Evolutionary conservation across 2,329 filamentous ascomycete genomes (phyloP).

Genomic region (Calonectria pteridis): DNA sequence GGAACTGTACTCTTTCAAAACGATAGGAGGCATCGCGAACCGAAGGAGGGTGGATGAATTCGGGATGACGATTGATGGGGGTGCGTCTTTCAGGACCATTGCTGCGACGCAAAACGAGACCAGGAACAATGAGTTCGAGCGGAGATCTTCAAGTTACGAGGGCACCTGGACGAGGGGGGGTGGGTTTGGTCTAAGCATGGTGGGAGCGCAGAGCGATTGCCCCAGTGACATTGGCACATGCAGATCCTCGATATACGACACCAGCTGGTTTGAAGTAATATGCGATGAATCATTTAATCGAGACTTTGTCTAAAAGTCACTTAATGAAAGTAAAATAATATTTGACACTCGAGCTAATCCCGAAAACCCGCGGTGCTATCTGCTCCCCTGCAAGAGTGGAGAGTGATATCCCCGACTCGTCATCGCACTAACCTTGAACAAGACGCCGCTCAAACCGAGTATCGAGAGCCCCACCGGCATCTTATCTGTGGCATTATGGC

Average conservation of each 20-base stretch:
- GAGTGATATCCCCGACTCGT: neutral
- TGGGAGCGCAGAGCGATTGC: neutral
- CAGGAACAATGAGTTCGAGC: no score
- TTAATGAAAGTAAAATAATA: neutral
- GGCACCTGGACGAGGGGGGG: neutral
- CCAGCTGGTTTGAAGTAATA: neutral
- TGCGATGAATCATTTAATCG: slow-evolving; percentile 1
- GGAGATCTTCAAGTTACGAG: neutral
- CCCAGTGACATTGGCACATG: neutral
- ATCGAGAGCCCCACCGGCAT: neutral
- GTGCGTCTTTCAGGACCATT: neutral
- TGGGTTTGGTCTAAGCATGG: neutral
- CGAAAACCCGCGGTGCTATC: neutral
- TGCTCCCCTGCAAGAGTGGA: neutral
- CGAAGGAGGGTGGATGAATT: slow-evolving; percentile 5
- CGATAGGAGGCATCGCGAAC: neutral
- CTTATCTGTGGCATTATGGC: neutral
- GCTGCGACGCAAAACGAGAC: neutral
- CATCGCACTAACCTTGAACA: neutral
- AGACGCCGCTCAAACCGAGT: neutral
- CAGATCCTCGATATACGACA: neutral
- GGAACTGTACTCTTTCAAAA: neutral
- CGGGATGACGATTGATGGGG: neutral
- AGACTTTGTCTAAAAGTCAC: neutral
- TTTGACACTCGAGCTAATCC: neutral